Conservation (phyloP, 208 protist species). For the Entamoeba moshkovskii region DNA sequence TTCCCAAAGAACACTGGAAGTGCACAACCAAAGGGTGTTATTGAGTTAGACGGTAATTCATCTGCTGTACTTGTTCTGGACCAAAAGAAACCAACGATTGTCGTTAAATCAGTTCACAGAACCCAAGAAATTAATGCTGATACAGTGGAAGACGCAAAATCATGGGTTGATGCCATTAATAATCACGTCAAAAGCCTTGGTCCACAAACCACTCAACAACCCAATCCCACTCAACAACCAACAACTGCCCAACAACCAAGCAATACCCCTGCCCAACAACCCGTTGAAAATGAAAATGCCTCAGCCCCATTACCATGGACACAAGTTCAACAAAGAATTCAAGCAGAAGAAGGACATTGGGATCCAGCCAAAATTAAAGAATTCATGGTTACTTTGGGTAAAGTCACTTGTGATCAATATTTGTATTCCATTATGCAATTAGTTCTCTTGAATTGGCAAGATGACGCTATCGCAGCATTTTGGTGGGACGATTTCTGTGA, state of each 20-base stretch:
- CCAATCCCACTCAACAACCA: background rate
- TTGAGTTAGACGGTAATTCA: background rate
- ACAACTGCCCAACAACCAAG: background rate
- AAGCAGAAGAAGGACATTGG: background rate
- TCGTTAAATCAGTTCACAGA: background rate
- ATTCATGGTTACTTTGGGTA: background rate
- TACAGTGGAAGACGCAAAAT: background rate
- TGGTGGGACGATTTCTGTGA: background rate
- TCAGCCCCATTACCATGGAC: background rate
- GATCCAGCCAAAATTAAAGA: background rate
- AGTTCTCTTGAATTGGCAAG: background rate
- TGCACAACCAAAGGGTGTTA: background rate
- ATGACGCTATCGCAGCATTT: background rate
- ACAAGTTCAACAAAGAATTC: background rate
- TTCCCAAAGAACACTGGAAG: background rate
- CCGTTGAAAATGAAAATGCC: background rate
- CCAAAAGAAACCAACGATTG: background rate
- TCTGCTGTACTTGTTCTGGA: background rate
- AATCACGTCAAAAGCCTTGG: background rate
- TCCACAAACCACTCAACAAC: background rate
- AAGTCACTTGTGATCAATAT: background rate
- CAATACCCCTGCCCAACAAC: background rate
- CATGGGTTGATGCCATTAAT: background rate
- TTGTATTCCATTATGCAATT: background rate
- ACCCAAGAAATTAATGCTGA: background rate